Conservation (phyloP, 352 stramenopile species). For the Peronospora destructor region DNA sequence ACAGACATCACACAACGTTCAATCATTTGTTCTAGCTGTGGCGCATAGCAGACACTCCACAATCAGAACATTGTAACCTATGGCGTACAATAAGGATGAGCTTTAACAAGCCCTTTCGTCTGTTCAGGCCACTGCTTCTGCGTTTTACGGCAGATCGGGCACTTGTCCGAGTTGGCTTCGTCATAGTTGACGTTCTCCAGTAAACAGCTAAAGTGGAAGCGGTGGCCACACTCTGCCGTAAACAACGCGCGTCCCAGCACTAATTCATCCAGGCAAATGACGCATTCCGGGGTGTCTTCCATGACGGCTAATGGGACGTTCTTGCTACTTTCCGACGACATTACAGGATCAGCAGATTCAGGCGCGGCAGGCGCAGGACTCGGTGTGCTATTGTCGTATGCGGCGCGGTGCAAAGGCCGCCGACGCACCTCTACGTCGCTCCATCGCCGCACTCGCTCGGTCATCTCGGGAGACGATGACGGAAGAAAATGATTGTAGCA, state of each 20-base stretch:
- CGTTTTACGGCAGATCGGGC: slow-evolving; percentile 79
- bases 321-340: neutral
- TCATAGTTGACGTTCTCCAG: slow-evolving; percentile 87
- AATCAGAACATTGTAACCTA: neutral
- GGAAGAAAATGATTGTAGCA: neutral
- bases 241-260: slow-evolving; percentile 60
- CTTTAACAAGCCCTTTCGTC: slow-evolving; percentile 78
- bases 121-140: slow-evolving; percentile 83
- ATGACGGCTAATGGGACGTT: slow-evolving; percentile 40
- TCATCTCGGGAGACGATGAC: slow-evolving; percentile 9
- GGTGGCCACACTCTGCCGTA: slow-evolving; percentile 79
- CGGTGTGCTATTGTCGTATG: slow-evolving; percentile 29
- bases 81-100: slow-evolving; percentile 67
- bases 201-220: slow-evolving; percentile 82
- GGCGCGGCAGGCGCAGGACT: slow-evolving; percentile 22
- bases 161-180: slow-evolving; percentile 85
- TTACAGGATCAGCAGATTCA: slow-evolving; percentile 7
- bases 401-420: slow-evolving; percentile 25
- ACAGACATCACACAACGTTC: neutral
- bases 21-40: neutral
- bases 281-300: slow-evolving; percentile 59
- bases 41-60: neutral
- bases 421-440: slow-evolving; percentile 55
- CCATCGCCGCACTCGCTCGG: slow-evolving; percentile 53
- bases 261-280: slow-evolving; percentile 82